A percentile compares a stretch with the other conserved stretches of the same genome.
Evolutionary conservation across 768 basidiomycete genomes (phyloP).

Genomic region (Lepiota subincarnata): DNA sequence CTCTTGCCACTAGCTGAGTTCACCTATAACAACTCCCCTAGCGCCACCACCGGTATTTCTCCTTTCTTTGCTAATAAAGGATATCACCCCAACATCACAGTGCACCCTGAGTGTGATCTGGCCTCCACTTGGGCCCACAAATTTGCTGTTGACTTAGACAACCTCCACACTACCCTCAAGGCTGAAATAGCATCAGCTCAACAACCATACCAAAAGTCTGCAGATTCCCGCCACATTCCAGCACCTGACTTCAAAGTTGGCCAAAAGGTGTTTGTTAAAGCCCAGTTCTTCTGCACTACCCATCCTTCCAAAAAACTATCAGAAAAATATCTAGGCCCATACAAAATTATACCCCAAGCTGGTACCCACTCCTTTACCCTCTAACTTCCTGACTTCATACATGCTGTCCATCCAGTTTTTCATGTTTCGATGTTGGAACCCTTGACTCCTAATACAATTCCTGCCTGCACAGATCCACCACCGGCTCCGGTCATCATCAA

Average conservation of each 20-base stretch:
- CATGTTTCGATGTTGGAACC: slow-evolving; percentile 16
- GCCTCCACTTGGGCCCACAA: not conserved
- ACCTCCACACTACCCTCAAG: not conserved
- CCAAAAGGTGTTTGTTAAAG: not conserved
- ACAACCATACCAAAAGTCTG: too few relatives aligned
- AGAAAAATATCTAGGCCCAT: slow-evolving; percentile 11
- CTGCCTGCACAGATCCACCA: too few relatives aligned
- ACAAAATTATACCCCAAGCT: slow-evolving; percentile 17
- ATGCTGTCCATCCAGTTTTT: slow-evolving; percentile 18
- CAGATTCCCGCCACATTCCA: too few relatives aligned
- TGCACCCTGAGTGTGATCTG: slow-evolving; percentile 13
- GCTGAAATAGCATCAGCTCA: not conserved
- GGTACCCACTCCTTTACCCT: slow-evolving; percentile 19
- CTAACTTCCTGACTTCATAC: slow-evolving; percentile 17
- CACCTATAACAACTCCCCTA: slow-evolving; percentile 32
- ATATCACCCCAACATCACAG: too few relatives aligned
- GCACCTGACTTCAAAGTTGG: too few relatives aligned
- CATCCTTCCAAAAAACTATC: not conserved
- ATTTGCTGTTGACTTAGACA: not conserved
- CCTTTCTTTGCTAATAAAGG: slow-evolving; percentile 35
- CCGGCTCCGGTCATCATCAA: not conserved
- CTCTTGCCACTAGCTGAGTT: slow-evolving; percentile 38
- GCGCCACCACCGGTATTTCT: slow-evolving; percentile 28
- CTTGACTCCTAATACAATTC: too few relatives aligned
- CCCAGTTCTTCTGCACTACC: not conserved